Evolutionary conservation across 2,329 filamentous ascomycete species (phyloP).

Genomic region (Cladosporium sp.): DNA sequence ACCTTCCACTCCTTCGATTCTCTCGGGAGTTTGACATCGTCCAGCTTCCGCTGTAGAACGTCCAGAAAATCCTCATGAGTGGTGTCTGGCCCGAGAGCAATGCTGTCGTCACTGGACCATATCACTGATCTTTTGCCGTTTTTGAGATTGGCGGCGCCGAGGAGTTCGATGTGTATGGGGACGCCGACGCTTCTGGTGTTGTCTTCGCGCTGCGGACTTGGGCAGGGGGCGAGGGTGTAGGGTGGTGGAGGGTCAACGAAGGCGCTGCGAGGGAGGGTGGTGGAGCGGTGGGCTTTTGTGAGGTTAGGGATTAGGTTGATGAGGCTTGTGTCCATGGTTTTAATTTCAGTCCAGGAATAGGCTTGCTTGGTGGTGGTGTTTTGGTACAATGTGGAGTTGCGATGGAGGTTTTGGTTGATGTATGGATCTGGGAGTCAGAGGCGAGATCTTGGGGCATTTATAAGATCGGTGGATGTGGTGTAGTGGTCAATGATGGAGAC

Average conservation of each 20-base stretch:
- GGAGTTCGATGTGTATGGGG: neutral
- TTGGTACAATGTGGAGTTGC: neutral
- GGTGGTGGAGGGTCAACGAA: neutral
- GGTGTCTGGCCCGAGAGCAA: neutral
- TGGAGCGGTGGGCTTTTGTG: neutral
- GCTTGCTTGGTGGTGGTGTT: neutral
- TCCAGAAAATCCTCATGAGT: neutral
- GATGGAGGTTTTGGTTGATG: neutral
- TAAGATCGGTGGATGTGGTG: neutral
- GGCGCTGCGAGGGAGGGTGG: neutral
- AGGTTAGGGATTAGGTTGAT: slow-evolving; percentile 9
- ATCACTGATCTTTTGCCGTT: neutral
- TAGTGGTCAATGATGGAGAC: neutral
- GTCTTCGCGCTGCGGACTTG: neutral
- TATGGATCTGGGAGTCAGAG: neutral
- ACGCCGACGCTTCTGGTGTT: neutral
- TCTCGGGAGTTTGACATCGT: neutral
- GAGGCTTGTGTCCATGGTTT: neutral
- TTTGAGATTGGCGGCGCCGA: neutral
- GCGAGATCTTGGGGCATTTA: neutral
- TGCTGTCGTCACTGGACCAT: neutral
- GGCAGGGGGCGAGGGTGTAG: neutral
- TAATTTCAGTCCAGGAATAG: neutral
- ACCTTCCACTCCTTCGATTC: neutral
- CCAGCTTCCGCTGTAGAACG: neutral